phyloP scores from a whole-genome alignment of 371 early-diverging fungal genomes.

The Chytridium lagenaria region DNA sequence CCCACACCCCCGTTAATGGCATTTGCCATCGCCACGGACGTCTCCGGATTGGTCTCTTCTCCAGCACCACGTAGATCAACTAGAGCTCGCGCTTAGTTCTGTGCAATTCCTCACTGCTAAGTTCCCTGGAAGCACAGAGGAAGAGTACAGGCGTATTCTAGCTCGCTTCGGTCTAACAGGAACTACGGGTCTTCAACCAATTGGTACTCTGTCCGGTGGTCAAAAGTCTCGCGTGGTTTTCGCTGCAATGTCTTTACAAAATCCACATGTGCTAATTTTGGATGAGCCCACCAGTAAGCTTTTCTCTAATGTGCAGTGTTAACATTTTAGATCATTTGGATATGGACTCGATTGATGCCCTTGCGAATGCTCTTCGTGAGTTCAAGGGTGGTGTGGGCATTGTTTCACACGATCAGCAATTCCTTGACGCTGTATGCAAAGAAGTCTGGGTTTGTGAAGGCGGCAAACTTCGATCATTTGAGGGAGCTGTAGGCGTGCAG shows the following conservation, averaged over 20 bases:
- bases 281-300: slow-evolving; percentile 75
- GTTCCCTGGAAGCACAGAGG: slow-evolving; percentile 91
- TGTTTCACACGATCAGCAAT: slow-evolving; percentile 93
- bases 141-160: slow-evolving; percentile 93
- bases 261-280: slow-evolving; percentile 95
- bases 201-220: slow-evolving; percentile 96
- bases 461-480: slow-evolving; percentile 64
- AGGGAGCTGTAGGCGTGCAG: slow-evolving; percentile 57
- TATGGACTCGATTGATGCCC: slow-evolving; percentile 82
- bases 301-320: background rate
- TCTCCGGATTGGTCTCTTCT: slow-evolving; percentile 93
- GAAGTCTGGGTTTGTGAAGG: slow-evolving; percentile 90
- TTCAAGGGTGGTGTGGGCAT: slow-evolving; percentile 91
- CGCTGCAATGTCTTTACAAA: slow-evolving; percentile 88
- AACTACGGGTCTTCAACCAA: slow-evolving; percentile 90
- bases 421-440: slow-evolving; percentile 84
- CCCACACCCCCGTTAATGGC: slow-evolving; percentile 77
- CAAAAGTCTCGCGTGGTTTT: slow-evolving; percentile 98
- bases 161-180: slow-evolving; percentile 97
- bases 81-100: slow-evolving; percentile 76
- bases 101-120: slow-evolving; percentile 86
- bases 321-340: slow-evolving; percentile 47
- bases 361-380: slow-evolving; percentile 76
- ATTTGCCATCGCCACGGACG: slow-evolving; percentile 91
- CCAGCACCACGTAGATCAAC: slow-evolving; percentile 97